Conservation (phyloP, 1,139 yeast genomes). For the Saccharomycopsis crataegensis region DNA sequence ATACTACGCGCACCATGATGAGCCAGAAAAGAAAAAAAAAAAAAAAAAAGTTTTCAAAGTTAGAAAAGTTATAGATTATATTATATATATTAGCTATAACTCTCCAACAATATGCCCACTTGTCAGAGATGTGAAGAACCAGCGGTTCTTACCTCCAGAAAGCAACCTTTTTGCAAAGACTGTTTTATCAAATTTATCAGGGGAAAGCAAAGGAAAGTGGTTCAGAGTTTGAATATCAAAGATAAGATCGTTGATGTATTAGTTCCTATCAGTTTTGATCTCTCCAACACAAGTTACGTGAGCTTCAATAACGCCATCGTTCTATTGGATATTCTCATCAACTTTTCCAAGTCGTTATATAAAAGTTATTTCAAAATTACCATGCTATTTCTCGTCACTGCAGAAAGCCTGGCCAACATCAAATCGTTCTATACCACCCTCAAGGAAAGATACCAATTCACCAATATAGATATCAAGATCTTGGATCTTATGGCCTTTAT, state of each 20-base stretch:
- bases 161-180: conserved; percentile 59
- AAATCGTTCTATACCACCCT: conserved; percentile 25
- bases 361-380: conserved; percentile 29
- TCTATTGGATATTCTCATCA: conserved; percentile 40
- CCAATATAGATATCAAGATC: conserved; percentile 31
- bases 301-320: conserved; percentile 20
- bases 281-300: conserved; percentile 5
- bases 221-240: conserved; percentile 45
- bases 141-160: conserved; percentile 51
- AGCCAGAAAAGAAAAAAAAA: background rate
- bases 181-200: conserved; percentile 70
- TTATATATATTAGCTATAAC: background rate
- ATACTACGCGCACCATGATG: no score
- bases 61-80: background rate
- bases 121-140: conserved; percentile 48
- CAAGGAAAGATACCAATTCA: conserved; percentile 25
- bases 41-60: background rate
- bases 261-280: conserved; percentile 17
- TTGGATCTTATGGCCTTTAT: conserved; percentile 36
- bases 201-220: conserved; percentile 72
- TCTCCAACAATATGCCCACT: background rate
- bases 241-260: conserved; percentile 11
- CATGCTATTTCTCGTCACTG: conserved; percentile 7
- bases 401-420: background rate
- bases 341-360: conserved; percentile 21